A percentile compares a stretch with the other conserved stretches of the same genome.
phyloP scores from a whole-genome alignment of 2,329 filamentous ascomycete species.

The Pestalotiopsis sp. region DNA sequence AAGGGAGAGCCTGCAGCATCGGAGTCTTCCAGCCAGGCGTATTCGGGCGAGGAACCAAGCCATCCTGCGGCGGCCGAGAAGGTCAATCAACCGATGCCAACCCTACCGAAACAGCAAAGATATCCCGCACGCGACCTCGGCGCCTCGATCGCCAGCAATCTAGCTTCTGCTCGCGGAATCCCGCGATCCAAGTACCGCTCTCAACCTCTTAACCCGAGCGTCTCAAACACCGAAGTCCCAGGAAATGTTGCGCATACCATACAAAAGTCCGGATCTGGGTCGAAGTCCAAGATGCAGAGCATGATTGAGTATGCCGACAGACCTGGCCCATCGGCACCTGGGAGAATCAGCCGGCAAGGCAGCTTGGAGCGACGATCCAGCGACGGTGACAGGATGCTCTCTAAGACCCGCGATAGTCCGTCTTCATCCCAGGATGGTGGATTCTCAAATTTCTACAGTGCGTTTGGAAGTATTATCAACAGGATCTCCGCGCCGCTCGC shows the following conservation, averaged over 20 bases:
- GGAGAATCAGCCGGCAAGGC: conserved; percentile 27
- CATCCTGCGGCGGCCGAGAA: conserved; percentile 27
- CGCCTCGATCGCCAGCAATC: conserved; percentile 85
- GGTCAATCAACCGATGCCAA: conserved; percentile 33
- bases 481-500: conserved; percentile 87
- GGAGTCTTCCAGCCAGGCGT: not conserved
- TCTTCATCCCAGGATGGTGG: conserved; percentile 64
- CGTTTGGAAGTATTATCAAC: conserved; percentile 86
- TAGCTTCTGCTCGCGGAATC: conserved; percentile 85
- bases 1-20: conserved; percentile 29
- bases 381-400: conserved; percentile 22
- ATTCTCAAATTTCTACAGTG: conserved; percentile 89
- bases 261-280: conserved; percentile 50
- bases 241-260: conserved; percentile 66
- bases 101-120: conserved; percentile 45
- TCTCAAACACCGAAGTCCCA: conserved; percentile 74
- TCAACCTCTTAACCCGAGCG: conserved; percentile 70
- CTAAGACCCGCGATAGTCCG: conserved; percentile 30
- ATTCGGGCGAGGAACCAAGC: conserved; percentile 21
- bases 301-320: conserved; percentile 58
- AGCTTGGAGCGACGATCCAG: conserved; percentile 25
- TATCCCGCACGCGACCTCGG: conserved; percentile 69
- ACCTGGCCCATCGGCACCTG: conserved; percentile 54
- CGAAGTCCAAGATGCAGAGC: conserved; percentile 57
- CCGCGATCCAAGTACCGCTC: conserved; percentile 60